A percentile compares a stretch with the other conserved stretches of the same genome.
phyloP scores from a whole-genome alignment of 768 basidiomycete genomes.

The Lentinula boryana region DNA sequence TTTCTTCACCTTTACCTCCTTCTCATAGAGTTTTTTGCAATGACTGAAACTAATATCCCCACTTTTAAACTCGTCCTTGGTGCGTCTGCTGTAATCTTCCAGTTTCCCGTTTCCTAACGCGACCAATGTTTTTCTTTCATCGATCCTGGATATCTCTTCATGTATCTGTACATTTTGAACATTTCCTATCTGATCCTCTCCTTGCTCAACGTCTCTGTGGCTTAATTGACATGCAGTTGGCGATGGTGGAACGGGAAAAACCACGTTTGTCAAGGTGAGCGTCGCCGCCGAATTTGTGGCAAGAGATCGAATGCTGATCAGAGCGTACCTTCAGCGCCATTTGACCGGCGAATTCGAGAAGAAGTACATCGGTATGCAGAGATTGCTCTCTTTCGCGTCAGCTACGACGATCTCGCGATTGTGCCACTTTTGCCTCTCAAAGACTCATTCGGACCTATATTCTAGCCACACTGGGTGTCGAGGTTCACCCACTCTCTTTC shows the following conservation, averaged over 20 bases:
- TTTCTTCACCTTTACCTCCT: slow-evolving; percentile 20
- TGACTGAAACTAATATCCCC: slow-evolving; percentile 53
- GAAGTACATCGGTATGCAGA: slow-evolving; percentile 89
- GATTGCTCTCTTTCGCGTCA: slow-evolving; percentile 9
- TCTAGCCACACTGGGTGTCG: slow-evolving; percentile 96
- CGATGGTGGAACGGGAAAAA: slow-evolving; percentile 97
- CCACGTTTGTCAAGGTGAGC: slow-evolving; percentile 93
- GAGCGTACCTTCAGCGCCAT: slow-evolving; percentile 62
- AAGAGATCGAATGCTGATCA: slow-evolving; percentile 57
- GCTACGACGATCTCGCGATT: slow-evolving; percentile 11
- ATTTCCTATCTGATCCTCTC: slow-evolving; percentile 5
- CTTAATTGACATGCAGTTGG: slow-evolving; percentile 52
- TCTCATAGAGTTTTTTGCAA: slow-evolving; percentile 20
- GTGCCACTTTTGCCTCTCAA: neutral
- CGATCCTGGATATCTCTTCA: slow-evolving; percentile 33
- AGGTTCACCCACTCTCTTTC: slow-evolving; percentile 95
- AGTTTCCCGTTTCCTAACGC: slow-evolving; percentile 19
- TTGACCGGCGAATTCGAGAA: slow-evolving; percentile 99
- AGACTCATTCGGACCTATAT: slow-evolving; percentile 11
- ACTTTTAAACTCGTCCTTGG: slow-evolving; percentile 99
- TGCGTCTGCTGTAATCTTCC: slow-evolving; percentile 30
- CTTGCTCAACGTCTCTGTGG: slow-evolving; percentile 14
- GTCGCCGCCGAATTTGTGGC: slow-evolving; percentile 10
- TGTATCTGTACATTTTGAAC: slow-evolving; percentile 3
- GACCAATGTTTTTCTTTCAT: slow-evolving; percentile 38